phyloP scores from a whole-genome alignment of 306 rosid genomes.

The Trifolium dubium region DNA sequence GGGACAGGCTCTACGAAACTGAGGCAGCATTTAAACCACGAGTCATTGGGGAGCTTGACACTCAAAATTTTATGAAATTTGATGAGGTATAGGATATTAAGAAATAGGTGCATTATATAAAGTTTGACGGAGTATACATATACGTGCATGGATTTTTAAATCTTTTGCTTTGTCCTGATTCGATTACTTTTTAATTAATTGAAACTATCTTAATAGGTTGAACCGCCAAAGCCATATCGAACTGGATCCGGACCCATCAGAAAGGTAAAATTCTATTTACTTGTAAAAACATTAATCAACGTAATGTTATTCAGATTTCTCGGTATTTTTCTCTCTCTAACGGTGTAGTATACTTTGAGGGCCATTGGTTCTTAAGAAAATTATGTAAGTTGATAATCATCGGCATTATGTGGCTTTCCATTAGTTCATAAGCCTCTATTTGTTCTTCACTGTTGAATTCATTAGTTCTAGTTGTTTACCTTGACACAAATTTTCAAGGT shows the following conservation, averaged over 20 bases:
- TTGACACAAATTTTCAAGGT: constrained; percentile 5
- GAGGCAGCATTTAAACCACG: constrained; percentile 97
- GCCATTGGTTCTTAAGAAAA: no score
- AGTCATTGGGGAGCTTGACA: constrained; percentile 86
- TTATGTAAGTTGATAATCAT: no score
- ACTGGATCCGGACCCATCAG: constrained; percentile 74
- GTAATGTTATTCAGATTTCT: no score
- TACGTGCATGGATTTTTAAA: constrained; percentile 24
- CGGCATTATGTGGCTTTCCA: no score
- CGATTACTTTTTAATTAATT: constrained; percentile 13
- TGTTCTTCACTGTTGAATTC: constrained; percentile 6
- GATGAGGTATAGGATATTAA: constrained; percentile 60
- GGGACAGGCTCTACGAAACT: constrained; percentile 80
- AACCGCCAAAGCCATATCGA: constrained; percentile 65
- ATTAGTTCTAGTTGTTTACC: constrained; percentile 23
- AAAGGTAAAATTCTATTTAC: constrained; percentile 62
- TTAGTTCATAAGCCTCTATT: neutral
- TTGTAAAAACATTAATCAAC: neutral
- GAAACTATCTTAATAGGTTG: constrained; percentile 57
- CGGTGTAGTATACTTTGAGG: no score
- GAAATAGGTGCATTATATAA: neutral
- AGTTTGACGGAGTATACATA: neutral
- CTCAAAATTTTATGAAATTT: constrained; percentile 93
- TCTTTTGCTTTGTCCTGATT: constrained; percentile 7
- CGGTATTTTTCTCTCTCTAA: no score